Evolutionary conservation across 768 basidiomycete genomes (phyloP).

Genomic region (Pisolithus microcarpus): DNA sequence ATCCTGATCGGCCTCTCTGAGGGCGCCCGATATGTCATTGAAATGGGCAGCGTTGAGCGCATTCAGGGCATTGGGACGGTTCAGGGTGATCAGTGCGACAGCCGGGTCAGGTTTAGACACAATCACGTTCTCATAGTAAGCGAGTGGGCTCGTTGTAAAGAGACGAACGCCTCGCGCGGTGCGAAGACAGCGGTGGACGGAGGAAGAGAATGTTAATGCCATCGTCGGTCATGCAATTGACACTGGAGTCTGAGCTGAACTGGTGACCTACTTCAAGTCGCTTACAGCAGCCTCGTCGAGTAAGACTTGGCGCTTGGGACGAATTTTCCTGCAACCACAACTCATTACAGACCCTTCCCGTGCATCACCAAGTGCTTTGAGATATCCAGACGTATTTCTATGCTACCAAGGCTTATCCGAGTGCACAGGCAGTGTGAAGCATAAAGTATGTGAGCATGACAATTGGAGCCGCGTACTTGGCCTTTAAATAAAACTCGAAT

Average conservation of each 20-base stretch:
- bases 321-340: too few relatives aligned
- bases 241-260: neutral
- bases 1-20: slow-evolving; percentile 66
- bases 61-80: slow-evolving; percentile 86
- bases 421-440: too few relatives aligned
- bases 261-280: neutral
- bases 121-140: slow-evolving; percentile 58
- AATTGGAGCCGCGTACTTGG: too few relatives aligned
- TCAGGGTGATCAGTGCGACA: slow-evolving; percentile 77
- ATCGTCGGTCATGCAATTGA: neutral
- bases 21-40: slow-evolving; percentile 70
- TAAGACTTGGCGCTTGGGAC: too few relatives aligned
- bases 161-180: slow-evolving; percentile 8
- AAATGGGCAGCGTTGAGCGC: slow-evolving; percentile 80
- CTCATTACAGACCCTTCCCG: too few relatives aligned
- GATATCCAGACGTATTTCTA: too few relatives aligned
- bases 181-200: slow-evolving; percentile 5
- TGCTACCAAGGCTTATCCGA: too few relatives aligned
- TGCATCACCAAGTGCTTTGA: too few relatives aligned
- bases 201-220: slow-evolving; percentile 10
- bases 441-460: too few relatives aligned
- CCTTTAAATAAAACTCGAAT: too few relatives aligned
- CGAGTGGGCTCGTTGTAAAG: slow-evolving; percentile 24
- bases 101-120: slow-evolving; percentile 59
- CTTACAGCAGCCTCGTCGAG: neutral